Conservation (phyloP, 2,329 filamentous ascomycete species). For the Aspergillus arachidicola region DNA sequence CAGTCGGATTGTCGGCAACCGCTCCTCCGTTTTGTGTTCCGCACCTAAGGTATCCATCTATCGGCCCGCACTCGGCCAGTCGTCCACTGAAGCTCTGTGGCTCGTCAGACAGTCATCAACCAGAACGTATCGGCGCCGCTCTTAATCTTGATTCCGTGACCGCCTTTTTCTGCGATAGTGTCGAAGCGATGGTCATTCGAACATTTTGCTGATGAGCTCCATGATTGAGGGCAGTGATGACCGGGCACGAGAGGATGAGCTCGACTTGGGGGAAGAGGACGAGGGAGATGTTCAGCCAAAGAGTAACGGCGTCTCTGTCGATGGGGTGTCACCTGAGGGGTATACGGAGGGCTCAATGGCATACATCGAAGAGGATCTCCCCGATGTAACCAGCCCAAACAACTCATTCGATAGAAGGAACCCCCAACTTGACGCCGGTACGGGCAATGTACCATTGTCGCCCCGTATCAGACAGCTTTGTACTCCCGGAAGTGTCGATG, state of each 20-base stretch:
- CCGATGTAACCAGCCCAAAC: conserved; percentile 28
- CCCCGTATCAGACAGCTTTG: conserved; percentile 23
- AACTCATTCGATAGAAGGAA: conserved; percentile 24
- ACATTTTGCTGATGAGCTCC: conserved; percentile 67
- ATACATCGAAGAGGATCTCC: conserved; percentile 30
- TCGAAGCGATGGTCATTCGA: conserved; percentile 56
- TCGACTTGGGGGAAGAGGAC: conserved; percentile 47
- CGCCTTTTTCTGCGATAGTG: conserved; percentile 13
- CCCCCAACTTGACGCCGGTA: conserved; percentile 15
- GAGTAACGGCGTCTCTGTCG: conserved; percentile 30
- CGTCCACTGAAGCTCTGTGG: conserved; percentile 2
- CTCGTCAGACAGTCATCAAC: not conserved
- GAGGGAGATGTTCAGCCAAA: conserved; percentile 34
- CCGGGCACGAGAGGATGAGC: conserved; percentile 61
- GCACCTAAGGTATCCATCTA: conserved; percentile 2
- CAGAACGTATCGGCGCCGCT: not conserved
- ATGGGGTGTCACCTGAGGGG: conserved; percentile 18
- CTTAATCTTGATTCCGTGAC: not conserved
- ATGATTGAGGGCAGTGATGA: conserved; percentile 64
- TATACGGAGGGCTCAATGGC: conserved; percentile 22
- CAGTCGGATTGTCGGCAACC: not conserved
- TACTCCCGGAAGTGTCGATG: conserved; percentile 55
- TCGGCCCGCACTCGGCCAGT: conserved; percentile 1
- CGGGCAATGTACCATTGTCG: conserved; percentile 28
- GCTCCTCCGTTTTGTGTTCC: not conserved